phyloP scores from a whole-genome alignment of 2,329 filamentous ascomycete species.

The Xylariaceae sp. region DNA sequence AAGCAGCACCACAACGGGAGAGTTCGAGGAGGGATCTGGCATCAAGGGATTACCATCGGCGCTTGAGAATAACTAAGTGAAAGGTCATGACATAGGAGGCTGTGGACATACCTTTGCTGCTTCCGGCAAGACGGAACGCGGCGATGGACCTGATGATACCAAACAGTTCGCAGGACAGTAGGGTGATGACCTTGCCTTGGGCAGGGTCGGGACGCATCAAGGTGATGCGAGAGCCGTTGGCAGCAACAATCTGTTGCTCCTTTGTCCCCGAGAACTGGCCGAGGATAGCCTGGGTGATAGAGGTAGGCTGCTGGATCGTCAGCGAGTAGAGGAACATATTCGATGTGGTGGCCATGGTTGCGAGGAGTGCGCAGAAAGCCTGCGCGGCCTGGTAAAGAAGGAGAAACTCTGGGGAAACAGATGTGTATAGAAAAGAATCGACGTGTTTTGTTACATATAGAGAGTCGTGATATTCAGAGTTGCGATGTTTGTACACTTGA shows the following conservation, averaged over 20 bases:
- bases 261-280: slow-evolving; percentile 95
- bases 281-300: slow-evolving; percentile 84
- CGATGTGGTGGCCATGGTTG: slow-evolving; percentile 89
- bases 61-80: slow-evolving; percentile 72
- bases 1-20: slow-evolving; percentile 27
- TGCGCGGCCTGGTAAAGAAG: slow-evolving; percentile 25
- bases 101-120: slow-evolving; percentile 82
- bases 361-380: slow-evolving; percentile 30
- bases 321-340: slow-evolving; percentile 99
- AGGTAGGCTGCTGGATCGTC: slow-evolving; percentile 89
- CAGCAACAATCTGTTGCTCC: slow-evolving; percentile 96
- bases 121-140: slow-evolving; percentile 87
- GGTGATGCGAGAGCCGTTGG: slow-evolving; percentile 83
- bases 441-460: no score
- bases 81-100: slow-evolving; percentile 43
- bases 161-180: slow-evolving; percentile 92
- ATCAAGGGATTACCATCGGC: slow-evolving; percentile 47
- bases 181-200: slow-evolving; percentile 79
- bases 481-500: no score
- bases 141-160: slow-evolving; percentile 89
- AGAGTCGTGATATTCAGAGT: no score
- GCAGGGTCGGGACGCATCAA: slow-evolving; percentile 82
- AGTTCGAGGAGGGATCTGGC: slow-evolving; percentile 13
- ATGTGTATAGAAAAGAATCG: no score
- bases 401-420: no score